These are phyloP conservation scores for Mycena citricolor DNA, from an alignment of 1,284 basidiomycete species.

Conservation along the genomic window DNA sequence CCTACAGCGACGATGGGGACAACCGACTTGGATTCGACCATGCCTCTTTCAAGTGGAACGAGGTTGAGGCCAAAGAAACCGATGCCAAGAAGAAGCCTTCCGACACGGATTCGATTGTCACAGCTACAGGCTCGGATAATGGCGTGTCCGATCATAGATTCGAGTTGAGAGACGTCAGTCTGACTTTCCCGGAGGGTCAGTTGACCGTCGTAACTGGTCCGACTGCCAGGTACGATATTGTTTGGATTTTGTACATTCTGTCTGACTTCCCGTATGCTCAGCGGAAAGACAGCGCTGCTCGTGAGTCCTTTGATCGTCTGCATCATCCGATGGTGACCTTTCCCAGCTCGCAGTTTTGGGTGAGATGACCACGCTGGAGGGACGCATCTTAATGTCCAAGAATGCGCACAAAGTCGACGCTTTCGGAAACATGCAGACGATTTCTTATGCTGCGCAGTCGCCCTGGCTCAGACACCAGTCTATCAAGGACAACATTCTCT, in stretches of 20 bases:
- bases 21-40: slow-evolving; percentile 52
- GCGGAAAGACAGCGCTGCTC: slow-evolving; percentile 77
- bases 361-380: slow-evolving; percentile 56
- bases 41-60: slow-evolving; percentile 63
- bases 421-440: slow-evolving; percentile 65
- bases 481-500: slow-evolving; percentile 54
- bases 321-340: slow-evolving; percentile 9
- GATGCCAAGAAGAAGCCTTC: slow-evolving; percentile 13
- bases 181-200: slow-evolving; percentile 21
- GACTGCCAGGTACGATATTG: slow-evolving; percentile 51
- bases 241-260: not conserved
- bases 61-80: slow-evolving; percentile 35
- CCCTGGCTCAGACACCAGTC: slow-evolving; percentile 66
- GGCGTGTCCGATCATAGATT: slow-evolving; percentile 43
- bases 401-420: slow-evolving; percentile 56
- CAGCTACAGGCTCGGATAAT: slow-evolving; percentile 12
- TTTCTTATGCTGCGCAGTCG: slow-evolving; percentile 83
- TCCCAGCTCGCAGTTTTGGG: slow-evolving; percentile 62
- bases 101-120: slow-evolving; percentile 19
- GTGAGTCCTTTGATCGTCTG: slow-evolving; percentile 33
- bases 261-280: too few relatives aligned
- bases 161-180: slow-evolving; percentile 26
- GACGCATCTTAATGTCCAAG: slow-evolving; percentile 63
- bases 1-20: slow-evolving; percentile 27
- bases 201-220: slow-evolving; percentile 32